These are phyloP conservation scores for Melaleuca quinquenervia DNA, from an alignment of 345 rosid species.

Conservation along the genomic window DNA sequence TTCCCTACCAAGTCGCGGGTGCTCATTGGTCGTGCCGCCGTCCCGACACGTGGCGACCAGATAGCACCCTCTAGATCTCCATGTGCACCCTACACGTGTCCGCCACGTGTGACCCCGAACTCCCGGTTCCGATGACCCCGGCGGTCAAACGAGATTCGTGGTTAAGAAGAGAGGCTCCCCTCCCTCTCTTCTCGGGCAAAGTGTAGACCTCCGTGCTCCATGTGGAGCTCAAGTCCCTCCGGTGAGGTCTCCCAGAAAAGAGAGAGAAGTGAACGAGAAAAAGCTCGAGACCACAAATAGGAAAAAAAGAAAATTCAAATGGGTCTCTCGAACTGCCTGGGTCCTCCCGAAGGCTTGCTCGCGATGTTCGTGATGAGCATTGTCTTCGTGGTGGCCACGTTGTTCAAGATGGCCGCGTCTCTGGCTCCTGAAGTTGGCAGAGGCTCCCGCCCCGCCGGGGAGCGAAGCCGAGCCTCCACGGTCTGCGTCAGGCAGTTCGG, in stretches of 20 bases:
- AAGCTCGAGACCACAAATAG: background rate
- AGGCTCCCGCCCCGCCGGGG: background rate
- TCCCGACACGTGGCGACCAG: background rate
- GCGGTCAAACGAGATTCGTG: background rate
- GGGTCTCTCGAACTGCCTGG: conserved; percentile 70
- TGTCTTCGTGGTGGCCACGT: conserved; percentile 40
- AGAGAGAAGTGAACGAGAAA: background rate
- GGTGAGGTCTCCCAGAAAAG: background rate
- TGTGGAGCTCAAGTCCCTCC: background rate
- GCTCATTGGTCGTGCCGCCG: background rate
- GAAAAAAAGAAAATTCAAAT: conserved; percentile 1
- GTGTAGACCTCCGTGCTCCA: background rate
- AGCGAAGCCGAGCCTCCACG: background rate
- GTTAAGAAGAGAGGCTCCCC: background rate
- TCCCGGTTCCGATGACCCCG: background rate
- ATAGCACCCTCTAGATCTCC: background rate
- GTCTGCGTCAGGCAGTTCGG: conserved; percentile 43
- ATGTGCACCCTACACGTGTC: conserved; percentile 19
- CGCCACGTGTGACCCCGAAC: conserved; percentile 17
- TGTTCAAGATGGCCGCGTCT: conserved; percentile 49
- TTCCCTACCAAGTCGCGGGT: background rate
- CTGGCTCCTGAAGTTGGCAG: conserved; percentile 5
- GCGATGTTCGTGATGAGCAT: conserved; percentile 64
- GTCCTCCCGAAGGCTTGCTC: conserved; percentile 47
- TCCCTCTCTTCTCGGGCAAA: background rate